Base-by-base conservation (phyloP, 345 rosid genomes). In the Salix brachista region DNA sequence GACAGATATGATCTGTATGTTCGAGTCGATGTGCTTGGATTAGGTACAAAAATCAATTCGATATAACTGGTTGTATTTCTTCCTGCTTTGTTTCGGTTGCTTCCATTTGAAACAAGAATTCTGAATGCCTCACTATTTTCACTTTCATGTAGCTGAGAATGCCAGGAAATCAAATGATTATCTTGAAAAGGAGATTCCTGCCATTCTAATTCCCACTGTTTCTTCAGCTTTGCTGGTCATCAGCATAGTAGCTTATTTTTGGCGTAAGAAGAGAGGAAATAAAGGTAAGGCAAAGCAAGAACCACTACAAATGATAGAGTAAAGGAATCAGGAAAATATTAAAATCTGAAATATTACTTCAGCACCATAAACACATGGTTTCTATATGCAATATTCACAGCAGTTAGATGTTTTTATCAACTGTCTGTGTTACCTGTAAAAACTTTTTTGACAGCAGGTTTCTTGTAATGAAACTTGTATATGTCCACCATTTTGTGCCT, bases 1-100 rank as follows among this genome's bases (percentile, higher is more conserved):
- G 12, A 41, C 44, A 41, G 44, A 41, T 30, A 21, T 75, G 71
- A 70, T 71, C 19, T 71, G 44, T 65, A 75, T 65, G 83, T 80
- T 64, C 58, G 83, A 0, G 79, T 75, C 6, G 83, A 70, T 54
- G 83, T 79, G 2, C 4, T 62, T 61, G 79, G 64, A 66, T 52
- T 76, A 65, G 83, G 79, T 80, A 80, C 18, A 8, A 28, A 0
- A n/a, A n/a, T n/a, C n/a, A n/a, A n/a, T n/a, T n/a, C n/a, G n/a
- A n/a, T n/a, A n/a, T n/a, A n/a, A n/a, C n/a, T n/a, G n/a, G n/a
- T n/a, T n/a, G n/a, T n/a, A n/a, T n/a, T n/a, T 41, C 2, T 8
- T 26, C 5, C 18, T 8, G n/a, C 19, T 26, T 64, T 41, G 16
- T 41, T 41, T 41, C 44, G 13, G 3, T 9, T 41, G 3, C 9